phyloP scores from a whole-genome alignment of 2,329 filamentous ascomycete genomes.

The Colletotrichum ledebouriae region DNA sequence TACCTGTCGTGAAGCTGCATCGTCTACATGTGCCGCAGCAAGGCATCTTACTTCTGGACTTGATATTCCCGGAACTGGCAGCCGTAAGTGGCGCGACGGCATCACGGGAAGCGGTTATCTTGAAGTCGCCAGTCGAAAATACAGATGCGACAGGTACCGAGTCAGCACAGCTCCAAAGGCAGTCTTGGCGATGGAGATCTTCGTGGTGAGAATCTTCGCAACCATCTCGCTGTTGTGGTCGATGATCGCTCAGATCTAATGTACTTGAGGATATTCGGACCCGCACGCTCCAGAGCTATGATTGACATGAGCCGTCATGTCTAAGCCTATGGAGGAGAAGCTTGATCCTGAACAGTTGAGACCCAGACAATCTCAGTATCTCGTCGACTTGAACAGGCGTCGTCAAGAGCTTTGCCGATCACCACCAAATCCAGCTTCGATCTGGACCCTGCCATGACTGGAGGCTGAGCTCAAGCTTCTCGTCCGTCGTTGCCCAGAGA shows the following conservation, averaged over 20 bases:
- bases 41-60: not conserved
- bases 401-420: constrained; percentile 16
- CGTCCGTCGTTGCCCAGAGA: constrained; percentile 29
- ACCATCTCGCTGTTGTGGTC: not conserved
- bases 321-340: not conserved
- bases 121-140: not conserved
- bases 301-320: not conserved
- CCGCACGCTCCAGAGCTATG: constrained; percentile 30
- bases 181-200: not conserved
- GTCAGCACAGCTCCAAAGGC: not conserved
- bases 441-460: constrained; percentile 27
- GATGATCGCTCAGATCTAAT: constrained; percentile 22
- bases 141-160: not conserved
- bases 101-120: constrained; percentile 1
- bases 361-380: not conserved
- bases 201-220: not conserved
- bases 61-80: constrained; percentile 9
- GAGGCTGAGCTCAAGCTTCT: constrained; percentile 41
- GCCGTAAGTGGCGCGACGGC: not conserved
- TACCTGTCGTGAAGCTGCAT: not conserved
- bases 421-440: not conserved
- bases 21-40: not conserved
- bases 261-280: constrained; percentile 15
- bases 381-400: not conserved
- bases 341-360: too few species aligned